phyloP scores from a whole-genome alignment of 2,329 filamentous ascomycete species.

The Talaromyces albobiverticillius region DNA sequence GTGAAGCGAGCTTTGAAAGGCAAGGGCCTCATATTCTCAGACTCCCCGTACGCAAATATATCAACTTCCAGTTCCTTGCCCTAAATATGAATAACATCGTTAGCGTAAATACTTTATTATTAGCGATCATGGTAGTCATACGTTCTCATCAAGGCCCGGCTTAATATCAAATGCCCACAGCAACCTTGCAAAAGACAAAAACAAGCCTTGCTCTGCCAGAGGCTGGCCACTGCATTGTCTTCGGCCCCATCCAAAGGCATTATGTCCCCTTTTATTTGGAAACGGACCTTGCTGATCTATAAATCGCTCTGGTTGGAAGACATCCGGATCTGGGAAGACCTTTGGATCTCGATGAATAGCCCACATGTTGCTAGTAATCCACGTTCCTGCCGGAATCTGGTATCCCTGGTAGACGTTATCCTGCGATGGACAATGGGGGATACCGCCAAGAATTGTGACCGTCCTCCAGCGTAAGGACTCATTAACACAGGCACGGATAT shows the following conservation, averaged over 20 bases:
- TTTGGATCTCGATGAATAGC: conserved; percentile 30
- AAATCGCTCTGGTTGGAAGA: neutral
- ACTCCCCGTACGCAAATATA: too few relatives aligned
- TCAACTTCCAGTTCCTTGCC: too few relatives aligned
- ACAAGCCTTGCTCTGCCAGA: conserved; percentile 33
- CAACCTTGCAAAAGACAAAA: conserved; percentile 59
- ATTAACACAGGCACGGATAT: conserved; percentile 54
- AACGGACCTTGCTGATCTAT: neutral
- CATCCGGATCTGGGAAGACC: neutral
- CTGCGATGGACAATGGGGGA: conserved; percentile 22
- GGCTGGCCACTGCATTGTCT: conserved; percentile 42
- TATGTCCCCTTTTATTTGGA: conserved; percentile 17
- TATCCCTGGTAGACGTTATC: conserved; percentile 44
- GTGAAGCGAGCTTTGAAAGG: too few relatives aligned
- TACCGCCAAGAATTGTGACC: conserved; percentile 11
- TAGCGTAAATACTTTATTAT: too few relatives aligned
- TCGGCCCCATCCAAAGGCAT: conserved; percentile 57
- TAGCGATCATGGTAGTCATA: too few relatives aligned
- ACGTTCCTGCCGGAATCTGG: conserved; percentile 46
- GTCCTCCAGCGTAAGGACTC: conserved; percentile 58
- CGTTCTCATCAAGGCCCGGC: too few relatives aligned
- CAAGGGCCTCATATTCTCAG: too few relatives aligned
- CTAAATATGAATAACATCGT: too few relatives aligned
- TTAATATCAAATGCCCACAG: conserved; percentile 38
- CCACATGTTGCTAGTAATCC: conserved; percentile 50